A percentile compares a stretch with the other conserved stretches of the same genome.
These are phyloP conservation scores for Alternaria triticina DNA, from an alignment of 2,329 filamentous ascomycete genomes.

Conservation along the genomic window DNA sequence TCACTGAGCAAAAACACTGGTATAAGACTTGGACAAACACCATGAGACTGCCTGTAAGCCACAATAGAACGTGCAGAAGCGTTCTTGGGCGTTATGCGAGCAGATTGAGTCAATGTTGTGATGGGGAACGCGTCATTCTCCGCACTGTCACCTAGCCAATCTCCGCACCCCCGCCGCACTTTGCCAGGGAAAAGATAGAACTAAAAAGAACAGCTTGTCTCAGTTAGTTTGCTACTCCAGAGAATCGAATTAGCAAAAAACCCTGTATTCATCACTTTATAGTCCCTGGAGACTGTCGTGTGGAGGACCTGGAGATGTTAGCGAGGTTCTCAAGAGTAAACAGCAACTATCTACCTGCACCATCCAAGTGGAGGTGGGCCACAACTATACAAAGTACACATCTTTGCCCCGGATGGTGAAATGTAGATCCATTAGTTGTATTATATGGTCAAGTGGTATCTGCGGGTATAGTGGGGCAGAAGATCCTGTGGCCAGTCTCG, in stretches of 20 bases:
- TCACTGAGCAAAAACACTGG: background rate
- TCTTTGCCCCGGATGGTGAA: background rate
- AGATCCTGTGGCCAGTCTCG: background rate
- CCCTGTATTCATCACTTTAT: background rate
- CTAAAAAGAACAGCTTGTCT: background rate
- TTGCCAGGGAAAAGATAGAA: background rate
- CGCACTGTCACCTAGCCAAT: background rate
- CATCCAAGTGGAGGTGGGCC: background rate
- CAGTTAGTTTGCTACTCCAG: background rate
- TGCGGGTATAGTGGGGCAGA: background rate
- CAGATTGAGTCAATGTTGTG: background rate
- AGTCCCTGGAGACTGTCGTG: background rate
- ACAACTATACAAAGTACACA: background rate
- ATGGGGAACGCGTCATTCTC: background rate
- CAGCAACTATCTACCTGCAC: background rate
- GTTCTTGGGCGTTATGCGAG: background rate
- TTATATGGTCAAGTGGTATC: background rate
- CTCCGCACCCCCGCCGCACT: background rate
- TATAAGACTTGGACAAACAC: background rate
- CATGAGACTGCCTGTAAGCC: too few relatives aligned
- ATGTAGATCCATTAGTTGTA: background rate
- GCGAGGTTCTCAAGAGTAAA: background rate
- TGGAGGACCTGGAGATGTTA: background rate
- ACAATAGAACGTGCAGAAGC: rapidly evolving
- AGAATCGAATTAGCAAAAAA: background rate